Conservation (phyloP, 2,329 filamentous ascomycete species). For the Acrocalymma vagum region DNA sequence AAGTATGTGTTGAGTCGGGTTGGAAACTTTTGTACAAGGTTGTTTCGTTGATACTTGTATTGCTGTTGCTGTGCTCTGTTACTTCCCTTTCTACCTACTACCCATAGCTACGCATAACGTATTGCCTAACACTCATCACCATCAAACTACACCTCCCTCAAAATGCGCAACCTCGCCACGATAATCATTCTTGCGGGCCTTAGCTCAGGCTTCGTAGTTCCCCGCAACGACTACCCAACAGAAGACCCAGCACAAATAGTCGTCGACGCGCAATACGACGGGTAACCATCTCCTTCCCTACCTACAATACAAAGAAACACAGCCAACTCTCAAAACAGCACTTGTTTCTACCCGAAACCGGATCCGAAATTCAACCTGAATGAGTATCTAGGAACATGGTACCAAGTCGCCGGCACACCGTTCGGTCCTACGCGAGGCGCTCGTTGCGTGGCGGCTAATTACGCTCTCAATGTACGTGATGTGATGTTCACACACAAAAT, state of each 20-base stretch:
- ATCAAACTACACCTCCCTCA: no score
- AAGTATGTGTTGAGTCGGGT: no score
- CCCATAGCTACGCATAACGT: no score
- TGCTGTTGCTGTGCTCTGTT: no score
- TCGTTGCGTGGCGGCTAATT: conserved; percentile 32
- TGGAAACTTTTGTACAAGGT: no score
- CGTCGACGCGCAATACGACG: conserved; percentile 31
- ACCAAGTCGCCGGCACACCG: conserved; percentile 40
- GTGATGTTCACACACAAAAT: background rate
- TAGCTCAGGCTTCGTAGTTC: conserved; percentile 20
- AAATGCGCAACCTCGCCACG: conserved; percentile 28
- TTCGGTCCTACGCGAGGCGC: conserved; percentile 35
- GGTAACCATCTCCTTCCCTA: conserved; percentile 4
- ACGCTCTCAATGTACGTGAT: conserved; percentile 27
- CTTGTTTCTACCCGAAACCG: conserved; percentile 37
- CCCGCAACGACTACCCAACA: conserved; percentile 18
- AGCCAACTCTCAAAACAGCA: conserved; percentile 7
- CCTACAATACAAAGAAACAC: background rate
- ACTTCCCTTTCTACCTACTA: no score
- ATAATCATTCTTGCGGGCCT: conserved; percentile 25
- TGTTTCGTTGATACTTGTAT: no score
- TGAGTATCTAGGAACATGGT: conserved; percentile 37
- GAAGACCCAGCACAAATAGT: conserved; percentile 22
- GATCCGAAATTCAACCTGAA: conserved; percentile 34
- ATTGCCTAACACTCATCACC: no score